Base-by-base conservation (phyloP, 164 flowering plant genomes). In the Akebia trifoliata region DNA sequence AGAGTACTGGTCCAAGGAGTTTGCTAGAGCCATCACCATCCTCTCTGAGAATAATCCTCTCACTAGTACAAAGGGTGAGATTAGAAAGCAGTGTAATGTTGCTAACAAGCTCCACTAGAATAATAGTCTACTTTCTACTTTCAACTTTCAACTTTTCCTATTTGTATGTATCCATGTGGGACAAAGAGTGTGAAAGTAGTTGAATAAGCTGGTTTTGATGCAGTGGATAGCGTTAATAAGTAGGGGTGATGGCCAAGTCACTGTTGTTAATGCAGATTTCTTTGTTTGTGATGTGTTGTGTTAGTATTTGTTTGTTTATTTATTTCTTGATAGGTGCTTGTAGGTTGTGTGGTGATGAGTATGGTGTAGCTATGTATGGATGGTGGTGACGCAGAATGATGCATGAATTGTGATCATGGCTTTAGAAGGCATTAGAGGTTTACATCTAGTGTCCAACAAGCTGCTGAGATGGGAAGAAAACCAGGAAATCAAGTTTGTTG, bases 11-110 rank as follows among this genome's bases (percentile, higher is more conserved):
- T 81, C 83, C 68, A 74, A 78, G 76, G 81, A 92, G 65, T 92
- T 86, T 45, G 37, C 83, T 10, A 81, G 84, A 57, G 96, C 91
- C 63, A 78, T 92, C 47, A 59, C 91, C 57, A 76, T 78, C 24
- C 84, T 92, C 8, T 75, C 98, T 50, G 98, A 89, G 81, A 92
- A 92, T 74, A 89, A 92, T 67, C 98, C 98, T 36, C 91, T 89
- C 24, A 92, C 96, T 47, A 96, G 98, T 20, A 58, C 74, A 1
- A 72, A 92, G 69, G 98, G 98, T 62, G 98, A 92, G 83, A 81
- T 92, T 72, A 81, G 98, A 50, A 76, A 72, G 83, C 90, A 84
- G 56, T 91, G 98, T 71, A 80, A 66, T 77, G 75, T 86, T 45
- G 93, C 80, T 25, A 90, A 90, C 86, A 90, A 84, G 74, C 86